Percentiles rank a stretch among this genome's conserved stretches.
phyloP scores from a whole-genome alignment of 225 moss, liverwort and hornwort species.

The Marchantia paleacea region DNA sequence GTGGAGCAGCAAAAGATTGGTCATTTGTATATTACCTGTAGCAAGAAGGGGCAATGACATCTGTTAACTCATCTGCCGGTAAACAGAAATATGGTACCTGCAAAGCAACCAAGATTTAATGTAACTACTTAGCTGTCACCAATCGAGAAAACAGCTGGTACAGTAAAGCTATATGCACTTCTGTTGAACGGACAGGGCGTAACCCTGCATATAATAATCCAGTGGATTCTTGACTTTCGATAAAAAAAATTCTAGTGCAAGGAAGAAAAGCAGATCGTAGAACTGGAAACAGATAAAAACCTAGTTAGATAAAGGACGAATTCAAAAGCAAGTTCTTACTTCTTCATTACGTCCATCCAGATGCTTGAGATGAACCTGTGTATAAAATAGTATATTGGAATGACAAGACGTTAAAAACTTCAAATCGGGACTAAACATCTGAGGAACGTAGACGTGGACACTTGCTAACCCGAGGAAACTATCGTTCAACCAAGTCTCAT shows the following conservation, averaged over 20 bases:
- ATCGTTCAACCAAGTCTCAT: background rate
- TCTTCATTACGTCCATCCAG: conserved; percentile 97
- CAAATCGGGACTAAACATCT: background rate
- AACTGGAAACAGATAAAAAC: background rate
- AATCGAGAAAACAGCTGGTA: background rate
- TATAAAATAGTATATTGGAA: background rate
- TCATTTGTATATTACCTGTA: conserved; percentile 58
- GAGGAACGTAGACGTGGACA: background rate
- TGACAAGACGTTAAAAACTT: background rate
- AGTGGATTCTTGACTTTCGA: too few species aligned
- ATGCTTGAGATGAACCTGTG: conserved; percentile 96
- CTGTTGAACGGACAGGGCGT: background rate
- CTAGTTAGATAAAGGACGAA: background rate
- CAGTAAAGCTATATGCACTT: too few species aligned
- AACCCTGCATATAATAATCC: background rate
- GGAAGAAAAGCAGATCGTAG: background rate
- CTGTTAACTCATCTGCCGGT: conserved; percentile 88
- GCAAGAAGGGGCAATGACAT: conserved; percentile 97
- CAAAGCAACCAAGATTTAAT: conserved; percentile 17
- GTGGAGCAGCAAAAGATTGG: background rate
- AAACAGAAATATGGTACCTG: conserved; percentile 98
- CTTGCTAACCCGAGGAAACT: background rate
- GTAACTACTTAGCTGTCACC: background rate
- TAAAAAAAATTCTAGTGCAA: background rate
- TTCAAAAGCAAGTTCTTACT: conserved; percentile 34